A percentile compares a stretch with the other conserved stretches of the same genome.
Conservation (phyloP, 2,329 filamentous ascomycete genomes). For the Aspergillus niger region DNA sequence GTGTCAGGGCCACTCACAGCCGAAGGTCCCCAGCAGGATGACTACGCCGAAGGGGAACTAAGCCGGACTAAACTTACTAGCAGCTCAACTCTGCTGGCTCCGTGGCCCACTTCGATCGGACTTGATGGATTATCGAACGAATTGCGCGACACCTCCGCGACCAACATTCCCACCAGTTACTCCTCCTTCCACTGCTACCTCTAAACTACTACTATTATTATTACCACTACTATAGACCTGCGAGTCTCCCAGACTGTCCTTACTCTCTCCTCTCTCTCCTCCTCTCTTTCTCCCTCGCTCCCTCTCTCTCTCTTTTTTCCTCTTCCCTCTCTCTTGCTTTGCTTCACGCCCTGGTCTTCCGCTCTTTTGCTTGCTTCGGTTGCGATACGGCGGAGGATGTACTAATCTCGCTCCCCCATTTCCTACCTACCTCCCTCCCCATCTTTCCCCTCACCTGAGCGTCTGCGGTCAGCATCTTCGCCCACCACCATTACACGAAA, state of each 20-base stretch:
- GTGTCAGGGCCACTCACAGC: slow-evolving; percentile 14
- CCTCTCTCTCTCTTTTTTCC: background rate
- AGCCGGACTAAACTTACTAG: slow-evolving; percentile 4
- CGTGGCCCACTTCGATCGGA: slow-evolving; percentile 23
- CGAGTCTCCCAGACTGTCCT: slow-evolving; percentile 1
- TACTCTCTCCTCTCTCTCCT: background rate
- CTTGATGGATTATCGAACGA: slow-evolving; percentile 23
- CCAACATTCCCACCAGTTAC: slow-evolving; percentile 9
- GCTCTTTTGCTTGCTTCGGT: slow-evolving; percentile 1
- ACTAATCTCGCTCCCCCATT: background rate
- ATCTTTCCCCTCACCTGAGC: slow-evolving; percentile 6
- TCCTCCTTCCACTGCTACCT: slow-evolving; percentile 8
- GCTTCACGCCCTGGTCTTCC: background rate
- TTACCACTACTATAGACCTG: slow-evolving; percentile 10
- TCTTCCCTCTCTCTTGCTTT: background rate
- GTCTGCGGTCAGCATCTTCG: background rate
- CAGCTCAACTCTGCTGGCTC: slow-evolving; percentile 8
- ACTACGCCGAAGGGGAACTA: slow-evolving; percentile 18
- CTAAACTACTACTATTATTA: slow-evolving; percentile 10
- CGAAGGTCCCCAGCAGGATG: slow-evolving; percentile 19
- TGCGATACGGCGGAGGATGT: slow-evolving; percentile 12
- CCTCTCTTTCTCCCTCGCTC: background rate
- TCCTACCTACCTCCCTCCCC: background rate
- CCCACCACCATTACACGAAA: background rate
- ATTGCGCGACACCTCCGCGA: slow-evolving; percentile 20